These are phyloP conservation scores for Candida coquimbonensis DNA, from an alignment of 805 yeast genomes.

Conservation along the genomic window DNA sequence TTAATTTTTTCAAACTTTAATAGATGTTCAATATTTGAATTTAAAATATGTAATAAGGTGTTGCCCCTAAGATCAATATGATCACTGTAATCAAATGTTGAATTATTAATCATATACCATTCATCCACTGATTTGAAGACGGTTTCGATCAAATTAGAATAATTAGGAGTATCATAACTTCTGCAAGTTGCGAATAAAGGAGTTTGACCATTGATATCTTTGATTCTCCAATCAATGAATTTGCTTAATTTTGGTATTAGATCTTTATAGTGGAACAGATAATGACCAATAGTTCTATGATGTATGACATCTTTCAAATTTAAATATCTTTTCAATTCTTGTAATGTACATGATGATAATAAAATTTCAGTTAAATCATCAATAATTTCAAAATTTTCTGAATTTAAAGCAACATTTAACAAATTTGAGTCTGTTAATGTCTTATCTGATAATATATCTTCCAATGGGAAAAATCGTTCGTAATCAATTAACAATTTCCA, in stretches of 20 bases:
- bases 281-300: constrained; percentile 67
- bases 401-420: constrained; percentile 53
- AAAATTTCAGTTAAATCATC: constrained; percentile 41
- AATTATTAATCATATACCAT: constrained; percentile 32
- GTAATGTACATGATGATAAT: constrained; percentile 30
- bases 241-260: constrained; percentile 49
- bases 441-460: constrained; percentile 60
- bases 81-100: constrained; percentile 39
- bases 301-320: constrained; percentile 39
- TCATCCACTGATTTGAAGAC: constrained; percentile 38
- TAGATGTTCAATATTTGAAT: constrained; percentile 38
- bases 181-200: constrained; percentile 72
- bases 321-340: constrained; percentile 44
- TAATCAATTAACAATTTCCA: constrained; percentile 42
- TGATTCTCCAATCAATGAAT: constrained; percentile 59
- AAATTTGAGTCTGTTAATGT: constrained; percentile 50
- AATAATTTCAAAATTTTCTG: constrained; percentile 41
- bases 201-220: constrained; percentile 64
- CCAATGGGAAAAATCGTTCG: constrained; percentile 48
- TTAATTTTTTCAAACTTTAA: constrained; percentile 33
- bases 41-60: constrained; percentile 66
- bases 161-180: constrained; percentile 71
- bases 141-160: constrained; percentile 38
- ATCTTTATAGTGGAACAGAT: constrained; percentile 49
- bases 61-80: constrained; percentile 74